A percentile compares a stretch with the other conserved stretches of the same genome.
These are phyloP conservation scores for Monilinia fructigena DNA, from an alignment of 2,329 filamentous ascomycete species.

Conservation along the genomic window DNA sequence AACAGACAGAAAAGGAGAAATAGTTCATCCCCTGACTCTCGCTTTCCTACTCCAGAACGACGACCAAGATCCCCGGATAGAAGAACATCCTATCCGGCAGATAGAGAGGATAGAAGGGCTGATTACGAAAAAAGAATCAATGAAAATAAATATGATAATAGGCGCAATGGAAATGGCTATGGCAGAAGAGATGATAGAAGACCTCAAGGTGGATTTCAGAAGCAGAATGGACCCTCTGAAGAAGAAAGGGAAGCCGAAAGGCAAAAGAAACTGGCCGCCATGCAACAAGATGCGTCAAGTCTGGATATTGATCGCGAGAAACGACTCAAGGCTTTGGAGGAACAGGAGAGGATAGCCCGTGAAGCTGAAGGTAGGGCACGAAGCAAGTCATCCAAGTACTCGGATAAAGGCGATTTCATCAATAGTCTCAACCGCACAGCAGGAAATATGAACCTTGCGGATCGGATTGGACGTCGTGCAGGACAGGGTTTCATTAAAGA, in stretches of 20 bases:
- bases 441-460: constrained; percentile 51
- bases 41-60: constrained; percentile 43
- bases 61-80: constrained; percentile 39
- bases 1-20: constrained; percentile 26
- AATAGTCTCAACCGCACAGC: constrained; percentile 61
- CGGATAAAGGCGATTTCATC: constrained; percentile 63
- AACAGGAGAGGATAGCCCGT: constrained; percentile 60
- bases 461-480: constrained; percentile 50
- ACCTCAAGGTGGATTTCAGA: constrained; percentile 20
- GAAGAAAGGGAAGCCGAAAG: constrained; percentile 53
- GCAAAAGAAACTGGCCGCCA: constrained; percentile 67
- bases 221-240: constrained; percentile 20
- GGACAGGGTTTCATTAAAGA: constrained; percentile 48
- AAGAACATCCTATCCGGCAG: constrained; percentile 33
- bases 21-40: constrained; percentile 36
- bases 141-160: constrained; percentile 32
- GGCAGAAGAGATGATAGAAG: constrained; percentile 36
- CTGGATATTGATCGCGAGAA: constrained; percentile 69
- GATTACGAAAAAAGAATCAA: constrained; percentile 30
- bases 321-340: constrained; percentile 64
- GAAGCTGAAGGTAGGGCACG: constrained; percentile 67
- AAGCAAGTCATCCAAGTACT: constrained; percentile 57
- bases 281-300: constrained; percentile 69
- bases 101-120: constrained; percentile 32
- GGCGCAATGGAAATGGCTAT: constrained; percentile 31